A percentile compares a stretch with the other conserved stretches of the same genome.
Evolutionary conservation across 208 protist species (phyloP).

Genomic region (Trypanosoma rangeli): DNA sequence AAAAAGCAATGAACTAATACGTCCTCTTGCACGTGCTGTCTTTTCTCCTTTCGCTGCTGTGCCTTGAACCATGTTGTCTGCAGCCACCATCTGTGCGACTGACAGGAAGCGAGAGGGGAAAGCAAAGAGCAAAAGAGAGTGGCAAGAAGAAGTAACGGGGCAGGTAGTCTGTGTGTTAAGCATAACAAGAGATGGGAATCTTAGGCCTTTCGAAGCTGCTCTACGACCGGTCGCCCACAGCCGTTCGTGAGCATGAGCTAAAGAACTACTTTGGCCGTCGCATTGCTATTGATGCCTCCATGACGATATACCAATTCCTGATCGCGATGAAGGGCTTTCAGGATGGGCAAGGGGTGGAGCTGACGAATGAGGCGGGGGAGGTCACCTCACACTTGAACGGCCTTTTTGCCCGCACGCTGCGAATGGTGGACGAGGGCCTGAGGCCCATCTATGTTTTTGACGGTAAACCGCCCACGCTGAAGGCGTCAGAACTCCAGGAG

Average conservation of each 20-base stretch:
- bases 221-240: conserved; percentile 90
- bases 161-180: conserved; percentile 52
- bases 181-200: conserved; percentile 92
- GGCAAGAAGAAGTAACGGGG: conserved; percentile 27
- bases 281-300: conserved; percentile 99
- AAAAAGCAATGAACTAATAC: neutral
- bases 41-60: neutral
- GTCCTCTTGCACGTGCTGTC: neutral
- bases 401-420: conserved; percentile 97
- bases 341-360: conserved; percentile 84
- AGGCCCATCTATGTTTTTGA: conserved; percentile 99
- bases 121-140: neutral
- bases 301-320: conserved; percentile 99
- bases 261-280: conserved; percentile 97
- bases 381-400: conserved; percentile 98
- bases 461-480: conserved; percentile 98
- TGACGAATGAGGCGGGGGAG: conserved; percentile 97
- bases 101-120: neutral
- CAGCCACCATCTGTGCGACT: neutral
- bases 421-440: conserved; percentile 98
- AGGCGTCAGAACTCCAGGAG: conserved; percentile 93
- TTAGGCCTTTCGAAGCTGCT: conserved; percentile 96
- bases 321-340: conserved; percentile 94
- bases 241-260: conserved; percentile 93
- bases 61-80: neutral